Evolutionary conservation across 2,329 filamentous ascomycete genomes (phyloP), one percentile per base, ranked within the genome.

Genomic region (Capronia epimyces): DNA sequence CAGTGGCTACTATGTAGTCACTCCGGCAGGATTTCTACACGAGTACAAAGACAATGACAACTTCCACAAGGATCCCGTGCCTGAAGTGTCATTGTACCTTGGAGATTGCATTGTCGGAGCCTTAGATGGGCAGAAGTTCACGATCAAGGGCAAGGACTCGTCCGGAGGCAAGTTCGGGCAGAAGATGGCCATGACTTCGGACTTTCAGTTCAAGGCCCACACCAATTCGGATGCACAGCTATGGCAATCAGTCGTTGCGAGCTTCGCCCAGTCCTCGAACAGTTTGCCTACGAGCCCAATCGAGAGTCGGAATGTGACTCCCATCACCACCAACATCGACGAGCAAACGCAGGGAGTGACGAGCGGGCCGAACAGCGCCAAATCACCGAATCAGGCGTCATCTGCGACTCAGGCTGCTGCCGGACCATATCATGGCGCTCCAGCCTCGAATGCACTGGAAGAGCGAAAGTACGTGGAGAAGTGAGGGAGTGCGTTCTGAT

Each of bases 21-120:
- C 89, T 0, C 86, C 89, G 0, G 80, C 87, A 50, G 89, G 87
- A 64, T 98, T 85, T 71, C 73, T 98, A 52, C 93, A 98, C 72
- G 90, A 96, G 69, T 98, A 95, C 77, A 95, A 95, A 72, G 89
- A 94, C 64, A 86, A 87, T 65, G 91, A 97, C 64, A 78, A 83
- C 62, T 77, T 81, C 64, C 72, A 72, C 50, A 76, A 81, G 62
- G 88, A 95, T 55, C 88, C 89, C 8, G 77, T 79, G 50, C 91
- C 93, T 0, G 91, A 98, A 67, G 75, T 93, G 34, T 93, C 87
- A 12, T 81, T 98, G 60, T 97, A 91, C 69, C 82, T 98, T 1
- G 90, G 93, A 9, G 93, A 98, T 62, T 94, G 91, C 62, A 70
- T 84, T 40, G 80, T 97, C 50, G 88, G 89, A 51, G 77, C 74